Conservation (phyloP, 768 basidiomycete species). For the Tylopilus rubrobrunneus region DNA sequence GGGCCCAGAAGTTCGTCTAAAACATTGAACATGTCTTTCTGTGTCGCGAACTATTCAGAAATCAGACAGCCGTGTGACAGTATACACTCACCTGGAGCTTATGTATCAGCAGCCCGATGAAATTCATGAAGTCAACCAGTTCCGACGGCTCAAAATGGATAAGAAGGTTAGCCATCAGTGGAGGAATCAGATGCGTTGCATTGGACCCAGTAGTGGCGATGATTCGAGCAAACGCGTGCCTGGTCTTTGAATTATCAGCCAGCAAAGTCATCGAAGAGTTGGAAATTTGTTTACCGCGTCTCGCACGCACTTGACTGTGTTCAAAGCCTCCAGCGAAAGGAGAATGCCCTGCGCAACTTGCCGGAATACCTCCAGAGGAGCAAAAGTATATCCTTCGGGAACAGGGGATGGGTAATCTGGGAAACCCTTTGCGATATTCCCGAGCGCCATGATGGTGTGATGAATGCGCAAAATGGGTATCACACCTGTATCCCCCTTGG, state of each 20-base stretch:
- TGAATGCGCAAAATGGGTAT: conserved; percentile 84
- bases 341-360: conserved; percentile 85
- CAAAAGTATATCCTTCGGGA: conserved; percentile 62
- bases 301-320: conserved; percentile 77
- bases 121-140: conserved; percentile 92
- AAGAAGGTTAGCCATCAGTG: conserved; percentile 87
- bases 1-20: conserved; percentile 89
- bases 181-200: conserved; percentile 83
- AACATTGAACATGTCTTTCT: conserved; percentile 85
- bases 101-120: conserved; percentile 87
- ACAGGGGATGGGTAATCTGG: conserved; percentile 80
- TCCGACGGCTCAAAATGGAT: conserved; percentile 90
- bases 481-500: conserved; percentile 60
- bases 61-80: background rate
- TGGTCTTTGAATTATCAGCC: conserved; percentile 51
- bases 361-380: conserved; percentile 75
- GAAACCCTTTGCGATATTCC: conserved; percentile 94
- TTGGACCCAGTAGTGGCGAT: conserved; percentile 84
- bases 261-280: background rate
- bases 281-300: conserved; percentile 69
- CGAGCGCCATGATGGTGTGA: conserved; percentile 91
- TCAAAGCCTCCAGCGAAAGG: conserved; percentile 85
- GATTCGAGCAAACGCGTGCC: conserved; percentile 91
- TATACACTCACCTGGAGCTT: conserved; percentile 68
- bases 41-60: conserved; percentile 3